Percentiles rank a stretch among this genome's conserved stretches.
These are phyloP conservation scores for Punica granatum DNA, from an alignment of 345 rosid species.

Conservation along the genomic window DNA sequence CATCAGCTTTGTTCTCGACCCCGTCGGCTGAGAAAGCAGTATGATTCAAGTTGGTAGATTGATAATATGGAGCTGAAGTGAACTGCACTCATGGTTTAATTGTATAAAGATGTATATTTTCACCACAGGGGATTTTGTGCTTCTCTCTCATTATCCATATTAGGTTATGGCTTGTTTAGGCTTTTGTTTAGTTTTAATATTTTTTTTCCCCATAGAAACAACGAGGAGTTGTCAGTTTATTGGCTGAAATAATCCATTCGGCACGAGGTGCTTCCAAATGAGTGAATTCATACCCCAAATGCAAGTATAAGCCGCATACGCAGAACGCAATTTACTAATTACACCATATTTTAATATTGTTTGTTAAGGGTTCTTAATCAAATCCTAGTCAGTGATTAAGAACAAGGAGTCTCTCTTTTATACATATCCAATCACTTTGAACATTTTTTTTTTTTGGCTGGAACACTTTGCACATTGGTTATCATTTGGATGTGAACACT, in stretches of 20 bases:
- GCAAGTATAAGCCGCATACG: no score
- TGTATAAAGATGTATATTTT: background rate
- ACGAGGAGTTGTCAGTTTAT: no score
- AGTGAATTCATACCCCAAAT: no score
- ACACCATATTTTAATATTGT: background rate
- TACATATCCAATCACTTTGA: no score
- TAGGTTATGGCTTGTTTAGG: no score
- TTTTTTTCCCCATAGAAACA: no score
- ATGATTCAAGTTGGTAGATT: background rate
- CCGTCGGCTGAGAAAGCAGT: background rate
- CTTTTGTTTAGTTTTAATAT: no score
- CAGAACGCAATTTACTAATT: no score
- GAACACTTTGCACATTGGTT: background rate
- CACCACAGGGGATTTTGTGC: background rate
- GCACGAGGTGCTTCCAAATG: no score
- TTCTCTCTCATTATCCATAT: background rate
- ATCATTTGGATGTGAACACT: conserved; percentile 1
- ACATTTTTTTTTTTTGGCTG: no score
- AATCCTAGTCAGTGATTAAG: background rate
- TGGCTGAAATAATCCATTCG: no score
- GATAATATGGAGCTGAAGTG: background rate
- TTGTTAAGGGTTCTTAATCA: background rate
- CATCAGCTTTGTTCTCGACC: background rate
- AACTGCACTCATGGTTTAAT: background rate
- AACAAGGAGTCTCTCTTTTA: no score